Conservation (phyloP, 192 early-diverging fungal species). For the Podila clonocystis region DNA sequence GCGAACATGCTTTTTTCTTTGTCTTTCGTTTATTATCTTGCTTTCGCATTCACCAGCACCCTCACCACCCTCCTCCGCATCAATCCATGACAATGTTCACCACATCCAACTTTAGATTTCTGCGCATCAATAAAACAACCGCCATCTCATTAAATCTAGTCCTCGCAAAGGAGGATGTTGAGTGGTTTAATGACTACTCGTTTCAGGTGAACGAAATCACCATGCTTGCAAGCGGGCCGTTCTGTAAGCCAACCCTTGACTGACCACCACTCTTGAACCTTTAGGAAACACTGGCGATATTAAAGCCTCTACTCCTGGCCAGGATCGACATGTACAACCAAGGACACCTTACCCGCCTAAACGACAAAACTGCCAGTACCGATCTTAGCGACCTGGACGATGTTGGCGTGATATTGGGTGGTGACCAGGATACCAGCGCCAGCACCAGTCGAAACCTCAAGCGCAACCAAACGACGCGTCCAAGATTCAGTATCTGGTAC, state of each 20-base stretch:
- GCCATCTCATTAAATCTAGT: constrained; percentile 33
- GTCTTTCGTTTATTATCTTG: neutral
- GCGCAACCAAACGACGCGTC: constrained; percentile 1
- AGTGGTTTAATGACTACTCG: constrained; percentile 45
- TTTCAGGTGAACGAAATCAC: constrained; percentile 21
- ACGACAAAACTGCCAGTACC: constrained; percentile 2
- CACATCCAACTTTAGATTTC: constrained; percentile 35
- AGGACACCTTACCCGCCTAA: constrained; percentile 25
- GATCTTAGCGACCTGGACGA: constrained; percentile 31
- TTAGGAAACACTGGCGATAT: constrained; percentile 33
- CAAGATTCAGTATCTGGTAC: constrained; percentile 27
- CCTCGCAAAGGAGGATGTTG: constrained; percentile 39
- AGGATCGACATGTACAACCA: constrained; percentile 26
- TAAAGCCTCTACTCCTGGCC: constrained; percentile 28
- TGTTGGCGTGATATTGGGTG: constrained; percentile 28
- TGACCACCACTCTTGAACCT: neutral
- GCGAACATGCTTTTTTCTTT: neutral
- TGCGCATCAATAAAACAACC: constrained; percentile 37
- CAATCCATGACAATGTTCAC: constrained; percentile 18
- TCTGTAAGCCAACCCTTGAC: neutral
- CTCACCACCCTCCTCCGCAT: neutral
- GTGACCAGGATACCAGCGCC: neutral
- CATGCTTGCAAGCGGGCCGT: neutral
- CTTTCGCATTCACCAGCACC: neutral
- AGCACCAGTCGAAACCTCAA: neutral